phyloP scores from a whole-genome alignment of 345 rosid species.

The Xanthoceras sorbifolium region DNA sequence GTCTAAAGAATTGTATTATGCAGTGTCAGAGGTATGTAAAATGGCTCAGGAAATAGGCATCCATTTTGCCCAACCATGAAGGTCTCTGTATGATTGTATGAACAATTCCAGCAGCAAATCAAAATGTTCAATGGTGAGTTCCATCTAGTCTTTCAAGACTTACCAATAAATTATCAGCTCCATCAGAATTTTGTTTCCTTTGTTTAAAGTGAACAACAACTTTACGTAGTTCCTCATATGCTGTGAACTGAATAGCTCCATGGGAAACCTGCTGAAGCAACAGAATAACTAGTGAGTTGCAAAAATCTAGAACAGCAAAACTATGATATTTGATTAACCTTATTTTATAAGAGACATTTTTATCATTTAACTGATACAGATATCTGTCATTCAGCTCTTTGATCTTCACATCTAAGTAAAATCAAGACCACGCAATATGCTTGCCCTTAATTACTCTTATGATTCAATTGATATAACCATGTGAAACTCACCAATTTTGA shows the following conservation, averaged over 20 bases:
- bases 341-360: background rate
- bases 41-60: background rate
- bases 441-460: background rate
- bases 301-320: constrained; percentile 19
- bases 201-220: constrained; percentile 46
- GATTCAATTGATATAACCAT: background rate
- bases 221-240: constrained; percentile 89
- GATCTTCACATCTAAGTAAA: background rate
- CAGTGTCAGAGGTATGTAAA: background rate
- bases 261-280: constrained; percentile 91
- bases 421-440: background rate
- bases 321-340: background rate
- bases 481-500: background rate
- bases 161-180: constrained; percentile 59
- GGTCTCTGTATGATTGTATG: background rate
- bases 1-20: background rate
- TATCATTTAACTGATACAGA: constrained; percentile 6
- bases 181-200: constrained; percentile 34
- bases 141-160: constrained; percentile 18
- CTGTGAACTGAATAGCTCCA: constrained; percentile 90
- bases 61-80: background rate
- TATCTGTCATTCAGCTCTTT: constrained; percentile 12
- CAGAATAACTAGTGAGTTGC: constrained; percentile 12
- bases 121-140: background rate
- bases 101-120: background rate